A percentile compares a stretch with the other conserved stretches of the same genome.
Conservation (phyloP, 2,329 filamentous ascomycete genomes). For the Pseudomassariella vexata region DNA sequence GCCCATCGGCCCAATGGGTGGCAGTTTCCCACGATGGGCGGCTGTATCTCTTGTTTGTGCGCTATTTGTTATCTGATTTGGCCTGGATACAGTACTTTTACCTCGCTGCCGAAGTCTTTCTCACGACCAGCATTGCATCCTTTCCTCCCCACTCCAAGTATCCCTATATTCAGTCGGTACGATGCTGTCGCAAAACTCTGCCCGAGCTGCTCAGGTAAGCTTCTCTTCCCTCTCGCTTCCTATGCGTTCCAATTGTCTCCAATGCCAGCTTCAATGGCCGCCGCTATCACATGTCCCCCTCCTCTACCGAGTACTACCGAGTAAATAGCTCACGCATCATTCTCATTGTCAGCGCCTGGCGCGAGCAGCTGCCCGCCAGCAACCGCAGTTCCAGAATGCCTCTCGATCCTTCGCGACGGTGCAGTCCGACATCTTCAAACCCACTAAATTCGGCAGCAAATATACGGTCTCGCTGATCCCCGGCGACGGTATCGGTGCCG, state of each 20-base stretch:
- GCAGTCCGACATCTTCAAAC: conserved; percentile 96
- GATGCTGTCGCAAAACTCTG: conserved; percentile 56
- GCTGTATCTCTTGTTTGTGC: conserved; percentile 10
- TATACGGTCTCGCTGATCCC: conserved; percentile 98
- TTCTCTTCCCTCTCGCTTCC: conserved; percentile 1
- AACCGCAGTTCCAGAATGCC: conserved; percentile 33
- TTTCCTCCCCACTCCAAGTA: conserved; percentile 3
- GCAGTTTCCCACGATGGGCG: conserved; percentile 1
- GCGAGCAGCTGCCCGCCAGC: conserved; percentile 39
- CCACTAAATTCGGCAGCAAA: conserved; percentile 97
- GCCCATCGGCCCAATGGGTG: neutral
- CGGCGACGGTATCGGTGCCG: conserved; percentile 96
- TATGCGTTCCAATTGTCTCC: conserved; percentile 1
- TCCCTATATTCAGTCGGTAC: conserved; percentile 16
- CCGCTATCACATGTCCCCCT: conserved; percentile 14
- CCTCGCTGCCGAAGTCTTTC: conserved; percentile 1
- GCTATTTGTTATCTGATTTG: conserved; percentile 8
- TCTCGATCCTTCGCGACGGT: conserved; percentile 69
- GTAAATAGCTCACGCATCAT: conserved; percentile 19
- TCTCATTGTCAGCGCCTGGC: conserved; percentile 41
- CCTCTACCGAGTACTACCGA: conserved; percentile 4
- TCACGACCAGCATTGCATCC: neutral
- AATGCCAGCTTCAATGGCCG: conserved; percentile 3
- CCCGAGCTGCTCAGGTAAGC: conserved; percentile 52
- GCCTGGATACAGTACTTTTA: conserved; percentile 2